These are phyloP conservation scores for Candida stauntonica DNA, from an alignment of 805 yeast genomes.

Conservation along the genomic window DNA sequence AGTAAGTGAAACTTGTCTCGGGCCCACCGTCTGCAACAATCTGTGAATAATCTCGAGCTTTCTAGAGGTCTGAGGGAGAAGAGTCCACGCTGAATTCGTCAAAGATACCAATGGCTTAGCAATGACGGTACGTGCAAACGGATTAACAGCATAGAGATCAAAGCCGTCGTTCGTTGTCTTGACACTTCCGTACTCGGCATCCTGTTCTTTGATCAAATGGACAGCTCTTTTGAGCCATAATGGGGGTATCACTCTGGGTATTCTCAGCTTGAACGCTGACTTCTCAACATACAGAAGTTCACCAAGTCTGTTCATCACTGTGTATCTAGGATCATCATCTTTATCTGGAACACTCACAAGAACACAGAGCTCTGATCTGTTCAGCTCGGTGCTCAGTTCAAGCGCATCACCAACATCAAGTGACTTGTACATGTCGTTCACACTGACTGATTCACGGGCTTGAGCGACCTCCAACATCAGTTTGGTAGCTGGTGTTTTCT, in stretches of 20 bases:
- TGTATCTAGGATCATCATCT: slow-evolving; percentile 49
- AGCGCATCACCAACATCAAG: slow-evolving; percentile 58
- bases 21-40: slow-evolving; percentile 37
- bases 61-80: slow-evolving; percentile 35
- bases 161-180: slow-evolving; percentile 29
- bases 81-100: slow-evolving; percentile 37
- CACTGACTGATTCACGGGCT: slow-evolving; percentile 2
- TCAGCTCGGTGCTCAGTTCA: slow-evolving; percentile 38
- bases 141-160: slow-evolving; percentile 30
- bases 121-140: slow-evolving; percentile 29
- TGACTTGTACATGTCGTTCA: slow-evolving; percentile 17
- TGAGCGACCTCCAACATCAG: slow-evolving; percentile 1
- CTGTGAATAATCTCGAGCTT: slow-evolving; percentile 45
- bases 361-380: slow-evolving; percentile 45
- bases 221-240: slow-evolving; percentile 30
- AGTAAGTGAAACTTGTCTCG: slow-evolving; percentile 36
- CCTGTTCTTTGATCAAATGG: slow-evolving; percentile 13
- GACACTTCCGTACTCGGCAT: slow-evolving; percentile 27
- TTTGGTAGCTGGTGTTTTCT: background rate
- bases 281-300: slow-evolving; percentile 46
- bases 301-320: slow-evolving; percentile 55
- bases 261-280: slow-evolving; percentile 41
- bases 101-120: slow-evolving; percentile 35
- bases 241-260: slow-evolving; percentile 49
- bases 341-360: slow-evolving; percentile 50